Conservation (phyloP, 208 protist genomes). For the Trypanosoma scelopori region DNA sequence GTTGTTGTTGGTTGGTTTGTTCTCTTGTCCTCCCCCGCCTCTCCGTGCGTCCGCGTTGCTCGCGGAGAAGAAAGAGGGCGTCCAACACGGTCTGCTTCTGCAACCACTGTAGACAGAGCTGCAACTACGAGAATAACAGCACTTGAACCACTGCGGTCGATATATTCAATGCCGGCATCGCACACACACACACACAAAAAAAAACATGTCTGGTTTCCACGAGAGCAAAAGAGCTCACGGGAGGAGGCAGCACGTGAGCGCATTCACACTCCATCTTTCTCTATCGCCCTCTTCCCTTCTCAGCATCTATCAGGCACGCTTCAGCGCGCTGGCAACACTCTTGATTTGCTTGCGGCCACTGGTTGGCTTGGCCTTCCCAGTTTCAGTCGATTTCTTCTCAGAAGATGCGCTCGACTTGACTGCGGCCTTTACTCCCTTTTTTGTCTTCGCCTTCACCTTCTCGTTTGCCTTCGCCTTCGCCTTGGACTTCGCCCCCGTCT, state of each 20-base stretch:
- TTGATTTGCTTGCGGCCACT: constrained; percentile 14
- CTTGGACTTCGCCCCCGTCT: constrained; percentile 18
- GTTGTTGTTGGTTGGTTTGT: too few relatives aligned
- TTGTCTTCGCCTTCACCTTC: constrained; percentile 15
- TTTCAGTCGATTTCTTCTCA: constrained; percentile 26
- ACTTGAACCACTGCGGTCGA: too few relatives aligned
- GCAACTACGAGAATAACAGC: too few relatives aligned
- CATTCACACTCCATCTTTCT: background rate
- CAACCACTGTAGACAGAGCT: too few relatives aligned
- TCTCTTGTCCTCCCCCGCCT: background rate
- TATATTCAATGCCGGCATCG: too few relatives aligned
- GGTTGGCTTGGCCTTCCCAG: constrained; percentile 22
- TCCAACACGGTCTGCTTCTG: too few relatives aligned
- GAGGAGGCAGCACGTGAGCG: background rate
- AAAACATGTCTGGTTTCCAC: background rate
- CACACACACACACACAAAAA: too few relatives aligned
- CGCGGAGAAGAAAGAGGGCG: background rate
- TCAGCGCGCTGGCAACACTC: background rate
- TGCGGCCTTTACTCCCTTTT: constrained; percentile 2
- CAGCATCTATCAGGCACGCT: background rate
- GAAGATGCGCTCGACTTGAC: constrained; percentile 4
- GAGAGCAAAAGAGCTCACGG: background rate
- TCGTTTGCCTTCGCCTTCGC: constrained; percentile 14
- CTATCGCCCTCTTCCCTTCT: background rate
- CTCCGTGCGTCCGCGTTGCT: background rate